Evolutionary conservation across 2,329 filamentous ascomycete species (phyloP).

Genomic region (Microcyclospora pomicola): DNA sequence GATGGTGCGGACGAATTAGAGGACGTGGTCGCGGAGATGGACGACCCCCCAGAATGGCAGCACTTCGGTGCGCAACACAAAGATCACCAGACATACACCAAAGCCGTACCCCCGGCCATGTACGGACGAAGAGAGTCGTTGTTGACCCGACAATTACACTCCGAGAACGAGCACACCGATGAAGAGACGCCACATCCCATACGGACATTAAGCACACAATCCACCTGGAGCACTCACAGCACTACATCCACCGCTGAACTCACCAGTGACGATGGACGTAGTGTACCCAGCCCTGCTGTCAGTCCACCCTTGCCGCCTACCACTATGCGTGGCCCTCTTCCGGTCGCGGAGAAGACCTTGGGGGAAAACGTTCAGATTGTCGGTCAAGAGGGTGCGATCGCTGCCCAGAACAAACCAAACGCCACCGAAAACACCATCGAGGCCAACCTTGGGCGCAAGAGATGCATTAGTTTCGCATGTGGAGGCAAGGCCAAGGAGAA

Average conservation of each 20-base stretch:
- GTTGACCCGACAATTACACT: constrained; percentile 68
- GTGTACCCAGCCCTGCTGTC: constrained; percentile 70
- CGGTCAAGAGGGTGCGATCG: constrained; percentile 20
- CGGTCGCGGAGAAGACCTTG: constrained; percentile 26
- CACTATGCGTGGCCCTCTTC: constrained; percentile 26
- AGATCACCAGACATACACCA: constrained; percentile 35
- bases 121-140: constrained; percentile 58
- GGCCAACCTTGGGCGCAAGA: constrained; percentile 57
- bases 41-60: constrained; percentile 66
- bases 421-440: constrained; percentile 42
- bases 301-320: constrained; percentile 67
- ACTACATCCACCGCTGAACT: constrained; percentile 74
- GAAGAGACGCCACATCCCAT: constrained; percentile 21
- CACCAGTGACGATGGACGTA: constrained; percentile 68
- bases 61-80: constrained; percentile 3
- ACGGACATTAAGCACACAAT: constrained; percentile 40
- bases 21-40: constrained; percentile 60
- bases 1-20: constrained; percentile 27
- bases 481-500: constrained; percentile 45
- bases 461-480: constrained; percentile 88
- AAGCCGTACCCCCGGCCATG: constrained; percentile 30
- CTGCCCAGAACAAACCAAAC: constrained; percentile 11
- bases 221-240: constrained; percentile 68
- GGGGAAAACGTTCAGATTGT: constrained; percentile 25
- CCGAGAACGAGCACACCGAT: constrained; percentile 32